Evolutionary conservation across 164 flowering plant species (phyloP).

Genomic region (Piper betle): DNA sequence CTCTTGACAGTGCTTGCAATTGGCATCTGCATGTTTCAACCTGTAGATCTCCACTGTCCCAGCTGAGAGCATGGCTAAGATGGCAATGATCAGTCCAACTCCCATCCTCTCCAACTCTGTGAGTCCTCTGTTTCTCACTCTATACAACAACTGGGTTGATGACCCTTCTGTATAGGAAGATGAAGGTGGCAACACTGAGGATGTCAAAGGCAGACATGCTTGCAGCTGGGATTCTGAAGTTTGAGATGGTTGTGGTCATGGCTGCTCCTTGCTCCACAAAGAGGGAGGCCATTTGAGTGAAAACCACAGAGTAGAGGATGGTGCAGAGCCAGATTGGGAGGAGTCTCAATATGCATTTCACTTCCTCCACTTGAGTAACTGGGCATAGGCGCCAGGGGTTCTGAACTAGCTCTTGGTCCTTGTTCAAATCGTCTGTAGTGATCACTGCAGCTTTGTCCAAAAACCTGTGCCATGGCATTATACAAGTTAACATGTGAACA

Average conservation of each 20-base stretch:
- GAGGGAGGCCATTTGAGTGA: conserved; percentile 92
- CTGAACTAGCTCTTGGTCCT: conserved; percentile 13
- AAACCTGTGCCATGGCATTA: conserved; percentile 27
- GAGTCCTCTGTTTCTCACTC: conserved; percentile 42
- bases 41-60: conserved; percentile 68
- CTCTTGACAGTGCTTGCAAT: conserved; percentile 44
- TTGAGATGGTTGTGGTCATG: conserved; percentile 50
- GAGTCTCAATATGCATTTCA: conserved; percentile 75
- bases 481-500: neutral
- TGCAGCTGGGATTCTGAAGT: conserved; percentile 71
- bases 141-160: conserved; percentile 48
- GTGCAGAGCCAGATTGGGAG: conserved; percentile 96
- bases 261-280: conserved; percentile 94
- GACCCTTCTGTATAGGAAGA: conserved; percentile 54
- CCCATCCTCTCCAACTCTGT: conserved; percentile 93
- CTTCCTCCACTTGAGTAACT: conserved; percentile 82
- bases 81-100: conserved; percentile 65
- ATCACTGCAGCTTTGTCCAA: conserved; percentile 69
- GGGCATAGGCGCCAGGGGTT: conserved; percentile 75
- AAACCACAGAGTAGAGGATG: conserved; percentile 78
- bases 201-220: conserved; percentile 98
- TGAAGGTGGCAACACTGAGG: conserved; percentile 65
- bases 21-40: conserved; percentile 42
- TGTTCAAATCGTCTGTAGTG: conserved; percentile 30
- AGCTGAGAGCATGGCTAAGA: conserved; percentile 71